Evolutionary conservation across 106 monocot species (phyloP).

Genomic region (Dendrobium nobile): DNA sequence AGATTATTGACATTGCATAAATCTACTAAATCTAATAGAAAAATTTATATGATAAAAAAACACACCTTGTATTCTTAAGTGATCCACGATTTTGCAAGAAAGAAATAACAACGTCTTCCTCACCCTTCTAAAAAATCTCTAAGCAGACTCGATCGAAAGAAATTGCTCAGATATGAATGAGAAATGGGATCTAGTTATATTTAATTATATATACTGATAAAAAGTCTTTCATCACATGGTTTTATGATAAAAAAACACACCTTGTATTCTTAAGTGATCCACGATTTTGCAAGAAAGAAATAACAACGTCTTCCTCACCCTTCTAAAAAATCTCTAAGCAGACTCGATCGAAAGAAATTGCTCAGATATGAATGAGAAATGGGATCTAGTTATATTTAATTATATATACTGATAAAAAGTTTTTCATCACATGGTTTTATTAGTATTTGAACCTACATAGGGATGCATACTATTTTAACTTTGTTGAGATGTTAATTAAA

Average conservation of each 20-base stretch:
- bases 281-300: constrained; percentile 1
- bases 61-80: background rate
- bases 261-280: background rate
- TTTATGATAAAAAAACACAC: background rate
- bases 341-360: background rate
- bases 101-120: background rate
- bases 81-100: background rate
- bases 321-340: background rate
- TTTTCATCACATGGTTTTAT: background rate
- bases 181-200: background rate
- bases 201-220: background rate
- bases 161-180: background rate
- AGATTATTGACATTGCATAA: background rate
- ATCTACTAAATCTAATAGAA: background rate
- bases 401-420: background rate
- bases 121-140: background rate
- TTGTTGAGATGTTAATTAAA: background rate
- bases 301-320: background rate
- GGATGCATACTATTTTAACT: background rate
- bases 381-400: background rate
- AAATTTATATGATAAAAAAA: background rate
- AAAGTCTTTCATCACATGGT: too few species aligned
- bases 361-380: background rate
- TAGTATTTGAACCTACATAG: background rate
- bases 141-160: background rate